Conservation (phyloP, 352 stramenopile species). For the Phytophthora rubi region DNA sequence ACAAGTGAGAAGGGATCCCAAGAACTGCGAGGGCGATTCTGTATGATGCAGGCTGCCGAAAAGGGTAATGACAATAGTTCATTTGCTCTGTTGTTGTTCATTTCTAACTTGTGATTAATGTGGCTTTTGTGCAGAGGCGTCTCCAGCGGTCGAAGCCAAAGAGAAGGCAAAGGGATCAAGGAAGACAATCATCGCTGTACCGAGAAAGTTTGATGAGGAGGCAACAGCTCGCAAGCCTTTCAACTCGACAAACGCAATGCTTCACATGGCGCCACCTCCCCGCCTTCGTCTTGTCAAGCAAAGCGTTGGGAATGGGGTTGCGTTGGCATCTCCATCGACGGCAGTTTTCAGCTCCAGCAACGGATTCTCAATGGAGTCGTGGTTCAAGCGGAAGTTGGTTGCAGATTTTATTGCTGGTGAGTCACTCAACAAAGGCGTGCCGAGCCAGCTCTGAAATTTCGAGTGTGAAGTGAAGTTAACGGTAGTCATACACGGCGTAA, state of each 20-base stretch:
- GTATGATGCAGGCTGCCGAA: slow-evolving; percentile 42
- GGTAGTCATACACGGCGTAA: no score
- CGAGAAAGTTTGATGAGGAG: slow-evolving; percentile 28
- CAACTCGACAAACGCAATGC: slow-evolving; percentile 7
- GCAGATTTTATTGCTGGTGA: not conserved
- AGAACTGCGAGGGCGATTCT: slow-evolving; percentile 27
- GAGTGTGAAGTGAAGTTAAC: no score
- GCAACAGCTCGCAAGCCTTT: not conserved
- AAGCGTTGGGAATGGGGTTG: not conserved
- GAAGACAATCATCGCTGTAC: slow-evolving; percentile 30
- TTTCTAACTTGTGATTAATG: slow-evolving; percentile 5
- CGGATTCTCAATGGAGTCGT: slow-evolving; percentile 46
- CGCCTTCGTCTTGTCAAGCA: not conserved
- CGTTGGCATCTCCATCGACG: slow-evolving; percentile 21
- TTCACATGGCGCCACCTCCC: slow-evolving; percentile 17
- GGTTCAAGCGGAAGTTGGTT: slow-evolving; percentile 38
- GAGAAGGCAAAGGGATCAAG: slow-evolving; percentile 19
- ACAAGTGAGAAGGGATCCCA: slow-evolving; percentile 9
- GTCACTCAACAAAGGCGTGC: not conserved
- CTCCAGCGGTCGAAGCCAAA: not conserved
- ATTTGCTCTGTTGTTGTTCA: not conserved
- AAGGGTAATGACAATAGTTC: slow-evolving; percentile 26
- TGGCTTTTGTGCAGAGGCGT: slow-evolving; percentile 3
- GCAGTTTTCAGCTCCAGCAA: slow-evolving; percentile 46
- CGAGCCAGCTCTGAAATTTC: no score